A percentile compares a stretch with the other conserved stretches of the same genome.
Conservation (phyloP, 108 stramenopile species). For the Conticribra weissflogii region DNA sequence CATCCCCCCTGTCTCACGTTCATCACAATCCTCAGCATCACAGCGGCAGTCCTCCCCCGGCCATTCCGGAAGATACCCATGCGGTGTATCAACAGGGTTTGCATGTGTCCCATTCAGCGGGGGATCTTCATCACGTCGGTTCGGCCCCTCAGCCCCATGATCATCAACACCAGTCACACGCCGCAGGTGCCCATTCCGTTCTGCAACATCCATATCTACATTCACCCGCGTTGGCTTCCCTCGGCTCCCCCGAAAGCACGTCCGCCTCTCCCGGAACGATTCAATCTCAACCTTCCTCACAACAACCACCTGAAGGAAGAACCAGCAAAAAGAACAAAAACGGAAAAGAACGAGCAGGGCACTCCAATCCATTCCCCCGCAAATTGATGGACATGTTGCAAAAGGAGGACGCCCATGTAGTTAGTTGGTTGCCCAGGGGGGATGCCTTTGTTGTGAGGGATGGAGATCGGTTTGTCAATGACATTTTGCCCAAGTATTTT, state of each 20-base stretch:
- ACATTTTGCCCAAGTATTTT: constrained; percentile 87
- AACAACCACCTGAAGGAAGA: constrained; percentile 26
- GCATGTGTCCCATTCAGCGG: neutral
- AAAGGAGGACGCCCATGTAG: constrained; percentile 79
- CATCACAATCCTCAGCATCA: neutral
- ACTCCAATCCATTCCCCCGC: constrained; percentile 89
- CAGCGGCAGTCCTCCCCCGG: constrained; percentile 13
- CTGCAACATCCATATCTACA: neutral
- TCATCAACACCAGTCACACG: no score
- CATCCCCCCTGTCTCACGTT: constrained; percentile 3
- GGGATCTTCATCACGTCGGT: neutral
- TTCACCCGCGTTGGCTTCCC: constrained; percentile 8
- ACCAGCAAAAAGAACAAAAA: constrained; percentile 29
- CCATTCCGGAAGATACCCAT: constrained; percentile 22
- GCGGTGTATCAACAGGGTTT: neutral
- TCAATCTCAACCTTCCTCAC: constrained; percentile 11
- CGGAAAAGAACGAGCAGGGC: constrained; percentile 36
- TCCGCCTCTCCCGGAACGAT: neutral
- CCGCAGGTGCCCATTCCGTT: no score
- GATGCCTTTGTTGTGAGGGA: constrained; percentile 90
- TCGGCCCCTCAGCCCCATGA: neutral
- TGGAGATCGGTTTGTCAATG: constrained; percentile 74
- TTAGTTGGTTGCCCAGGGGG: constrained; percentile 86
- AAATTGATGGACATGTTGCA: constrained; percentile 91
- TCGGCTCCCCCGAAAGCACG: constrained; percentile 2